Evolutionary conservation across 176 grass and related monocot species (phyloP).

Genomic region (Avena sativa): DNA sequence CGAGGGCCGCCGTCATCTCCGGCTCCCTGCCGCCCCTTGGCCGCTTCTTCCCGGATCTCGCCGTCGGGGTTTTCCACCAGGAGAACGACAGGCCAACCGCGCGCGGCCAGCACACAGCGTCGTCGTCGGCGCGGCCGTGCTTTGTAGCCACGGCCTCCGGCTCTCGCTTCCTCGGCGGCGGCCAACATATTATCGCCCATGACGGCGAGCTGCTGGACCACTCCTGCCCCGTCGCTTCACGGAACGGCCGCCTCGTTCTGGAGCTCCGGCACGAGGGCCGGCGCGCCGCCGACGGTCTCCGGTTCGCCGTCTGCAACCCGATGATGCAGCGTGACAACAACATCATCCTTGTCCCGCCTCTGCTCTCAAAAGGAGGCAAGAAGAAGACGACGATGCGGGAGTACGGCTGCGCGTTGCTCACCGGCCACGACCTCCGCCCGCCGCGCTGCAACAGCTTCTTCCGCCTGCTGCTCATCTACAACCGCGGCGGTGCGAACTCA

Average conservation of each 20-base stretch:
- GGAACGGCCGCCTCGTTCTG: background rate
- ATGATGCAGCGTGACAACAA: background rate
- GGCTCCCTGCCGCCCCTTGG: background rate
- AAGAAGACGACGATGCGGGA: background rate
- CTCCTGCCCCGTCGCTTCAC: background rate
- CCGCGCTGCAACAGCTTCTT: background rate
- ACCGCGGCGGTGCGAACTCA: background rate
- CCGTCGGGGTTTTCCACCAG: background rate
- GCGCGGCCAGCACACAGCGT: background rate
- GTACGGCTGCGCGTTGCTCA: conserved; percentile 35
- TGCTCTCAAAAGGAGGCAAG: background rate
- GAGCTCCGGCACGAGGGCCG: background rate
- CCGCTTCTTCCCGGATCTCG: background rate
- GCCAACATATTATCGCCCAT: background rate
- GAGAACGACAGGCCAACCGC: background rate
- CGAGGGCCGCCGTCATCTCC: background rate
- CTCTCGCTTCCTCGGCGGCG: background rate
- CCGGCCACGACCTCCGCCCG: background rate
- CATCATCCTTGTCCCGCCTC: background rate
- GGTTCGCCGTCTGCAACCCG: background rate
- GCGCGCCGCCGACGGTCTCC: background rate
- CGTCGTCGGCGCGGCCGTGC: background rate
- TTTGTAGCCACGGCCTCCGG: background rate
- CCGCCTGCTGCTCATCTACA: conserved; percentile 4
- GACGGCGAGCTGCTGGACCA: background rate